Evolutionary conservation across 228 moss, liverwort and hornwort species (phyloP).

Genomic region (Sphagnum magellanicum): DNA sequence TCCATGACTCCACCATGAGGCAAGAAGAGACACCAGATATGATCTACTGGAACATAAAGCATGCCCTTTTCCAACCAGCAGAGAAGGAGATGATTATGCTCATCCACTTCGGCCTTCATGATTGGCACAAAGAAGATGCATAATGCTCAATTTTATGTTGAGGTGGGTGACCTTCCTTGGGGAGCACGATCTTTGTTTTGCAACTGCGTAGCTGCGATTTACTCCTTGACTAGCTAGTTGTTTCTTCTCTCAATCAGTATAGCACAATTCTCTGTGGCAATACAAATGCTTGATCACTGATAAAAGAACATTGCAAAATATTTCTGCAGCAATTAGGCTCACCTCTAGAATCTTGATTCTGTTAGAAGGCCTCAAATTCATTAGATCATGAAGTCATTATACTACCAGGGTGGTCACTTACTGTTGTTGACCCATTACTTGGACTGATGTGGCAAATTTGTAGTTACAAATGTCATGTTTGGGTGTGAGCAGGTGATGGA

Average conservation of each 20-base stretch:
- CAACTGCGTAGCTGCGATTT: background rate
- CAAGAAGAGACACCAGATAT: conserved; percentile 91
- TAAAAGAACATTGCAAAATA: too few species aligned
- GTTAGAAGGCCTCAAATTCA: too few species aligned
- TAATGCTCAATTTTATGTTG: conserved; percentile 95
- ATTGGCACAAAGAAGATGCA: conserved; percentile 98
- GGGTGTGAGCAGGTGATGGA: conserved; percentile 62
- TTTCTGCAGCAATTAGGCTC: too few species aligned
- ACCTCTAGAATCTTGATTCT: too few species aligned
- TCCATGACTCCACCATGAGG: conserved; percentile 94
- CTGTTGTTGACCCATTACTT: too few species aligned
- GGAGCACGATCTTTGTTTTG: too few species aligned
- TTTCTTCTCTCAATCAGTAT: background rate
- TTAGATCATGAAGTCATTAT: too few species aligned
- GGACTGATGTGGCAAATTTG: too few species aligned
- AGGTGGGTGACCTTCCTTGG: conserved; percentile 22
- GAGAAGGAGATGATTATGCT: conserved; percentile 99
- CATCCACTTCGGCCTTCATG: conserved; percentile 95
- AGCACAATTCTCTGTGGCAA: background rate
- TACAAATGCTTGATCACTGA: too few species aligned
- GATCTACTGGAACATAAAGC: conserved; percentile 98
- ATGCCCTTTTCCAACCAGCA: conserved; percentile 96
- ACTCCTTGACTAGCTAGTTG: background rate
- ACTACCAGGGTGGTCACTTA: too few species aligned
- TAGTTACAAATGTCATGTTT: too few species aligned